Percentiles rank a stretch among this genome's conserved stretches.
Conservation (phyloP, 2,329 filamentous ascomycete genomes). For the Epichloe glyceriae region DNA sequence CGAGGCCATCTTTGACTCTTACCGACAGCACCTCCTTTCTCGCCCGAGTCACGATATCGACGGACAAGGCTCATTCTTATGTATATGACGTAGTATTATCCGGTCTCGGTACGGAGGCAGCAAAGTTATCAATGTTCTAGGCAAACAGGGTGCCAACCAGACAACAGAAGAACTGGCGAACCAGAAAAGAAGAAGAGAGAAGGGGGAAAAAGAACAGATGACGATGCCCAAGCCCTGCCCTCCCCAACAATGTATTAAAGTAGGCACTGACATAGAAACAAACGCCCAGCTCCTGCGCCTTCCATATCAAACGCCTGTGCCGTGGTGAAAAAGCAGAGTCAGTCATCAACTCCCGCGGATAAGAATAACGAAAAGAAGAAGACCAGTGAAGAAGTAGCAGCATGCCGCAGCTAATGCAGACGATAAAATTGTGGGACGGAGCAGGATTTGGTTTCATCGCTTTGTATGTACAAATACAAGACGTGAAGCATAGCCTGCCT, state of each 20-base stretch:
- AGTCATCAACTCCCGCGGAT: neutral
- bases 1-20: no score
- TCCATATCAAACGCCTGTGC: neutral
- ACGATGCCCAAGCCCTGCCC: neutral
- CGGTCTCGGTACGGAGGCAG: neutral
- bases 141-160: neutral
- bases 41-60: no score
- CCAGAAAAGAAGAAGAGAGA: neutral
- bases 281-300: neutral
- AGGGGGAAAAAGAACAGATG: neutral
- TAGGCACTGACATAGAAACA: neutral
- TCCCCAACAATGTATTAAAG: neutral
- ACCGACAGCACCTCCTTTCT: no score
- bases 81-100: neutral
- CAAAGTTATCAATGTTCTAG: neutral
- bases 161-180: neutral
- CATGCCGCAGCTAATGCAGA: no score
- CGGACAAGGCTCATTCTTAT: neutral
- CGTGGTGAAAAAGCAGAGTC: neutral
- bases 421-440: neutral
- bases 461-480: neutral
- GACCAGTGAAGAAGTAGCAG: no score
- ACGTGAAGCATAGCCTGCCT: neutral
- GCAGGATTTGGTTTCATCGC: neutral
- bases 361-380: neutral